A percentile compares a stretch with the other conserved stretches of the same genome.
phyloP scores from a whole-genome alignment of 2,329 filamentous ascomycete species.

The Gaeumannomyces sp. region DNA sequence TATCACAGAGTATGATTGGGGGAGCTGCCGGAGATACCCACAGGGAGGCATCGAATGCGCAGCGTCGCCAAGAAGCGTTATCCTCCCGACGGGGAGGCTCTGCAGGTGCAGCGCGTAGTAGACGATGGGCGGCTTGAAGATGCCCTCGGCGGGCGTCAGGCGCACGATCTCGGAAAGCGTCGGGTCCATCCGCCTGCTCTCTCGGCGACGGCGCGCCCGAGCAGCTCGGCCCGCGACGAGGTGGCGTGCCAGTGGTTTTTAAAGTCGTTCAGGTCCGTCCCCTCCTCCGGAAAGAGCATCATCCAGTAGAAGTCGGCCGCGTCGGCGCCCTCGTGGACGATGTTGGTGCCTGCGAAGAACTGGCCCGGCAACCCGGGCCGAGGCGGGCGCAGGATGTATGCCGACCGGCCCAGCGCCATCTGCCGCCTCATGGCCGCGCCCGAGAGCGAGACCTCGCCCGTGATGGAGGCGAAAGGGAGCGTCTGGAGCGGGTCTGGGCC shows the following conservation, averaged over 20 bases:
- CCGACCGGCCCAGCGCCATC: constrained; percentile 26
- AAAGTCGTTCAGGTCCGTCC: constrained; percentile 17
- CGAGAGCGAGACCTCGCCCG: constrained; percentile 21
- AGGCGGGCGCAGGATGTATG: constrained; percentile 18
- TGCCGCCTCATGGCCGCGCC: constrained; percentile 24
- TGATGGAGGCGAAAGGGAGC: constrained; percentile 22
- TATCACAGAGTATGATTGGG: too few species aligned
- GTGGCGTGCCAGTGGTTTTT: constrained; percentile 26
- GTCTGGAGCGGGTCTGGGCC: constrained; percentile 21
- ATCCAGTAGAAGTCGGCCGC: constrained; percentile 25
- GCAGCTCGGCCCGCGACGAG: constrained; percentile 12
- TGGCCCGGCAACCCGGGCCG: constrained; percentile 1
- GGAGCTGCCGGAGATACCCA: not conserved
- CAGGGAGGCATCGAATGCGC: constrained; percentile 47
- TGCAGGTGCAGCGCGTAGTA: constrained; percentile 48
- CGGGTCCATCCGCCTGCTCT: constrained; percentile 18
- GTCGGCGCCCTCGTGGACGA: constrained; percentile 15
- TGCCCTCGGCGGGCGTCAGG: constrained; percentile 3
- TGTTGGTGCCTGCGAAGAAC: constrained; percentile 22
- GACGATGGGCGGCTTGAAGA: constrained; percentile 36
- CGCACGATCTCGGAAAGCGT: constrained; percentile 19
- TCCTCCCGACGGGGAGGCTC: constrained; percentile 52
- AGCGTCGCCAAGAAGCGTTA: constrained; percentile 56
- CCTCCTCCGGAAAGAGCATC: constrained; percentile 16
- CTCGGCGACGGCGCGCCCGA: not conserved